Base-by-base conservation (phyloP, 1,284 basidiomycete genomes). In the Papiliotrema laurentii region DNA sequence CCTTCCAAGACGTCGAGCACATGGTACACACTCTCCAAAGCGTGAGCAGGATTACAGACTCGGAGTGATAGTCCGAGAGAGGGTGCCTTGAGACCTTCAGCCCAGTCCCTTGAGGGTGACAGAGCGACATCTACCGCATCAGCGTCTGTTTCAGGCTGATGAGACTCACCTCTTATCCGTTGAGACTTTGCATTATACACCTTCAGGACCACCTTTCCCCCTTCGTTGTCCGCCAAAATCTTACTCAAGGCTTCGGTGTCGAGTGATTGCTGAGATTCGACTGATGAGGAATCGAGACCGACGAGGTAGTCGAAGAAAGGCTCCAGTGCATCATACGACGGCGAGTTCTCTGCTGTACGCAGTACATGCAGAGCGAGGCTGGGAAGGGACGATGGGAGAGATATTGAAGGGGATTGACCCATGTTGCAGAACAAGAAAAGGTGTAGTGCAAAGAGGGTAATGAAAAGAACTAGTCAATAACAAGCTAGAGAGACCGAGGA, bases 301-400 rank as follows among this genome's bases (percentile, higher is more conserved):
- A 97, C 83, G 28, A 97, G 82, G 71, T 96, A 97, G 76, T 97
- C 94, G 67, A 98, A 98, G 76, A 92, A 96, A 0, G 93, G 89
- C 66, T 97, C 92, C 39, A 97, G 86, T 45, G 82, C 83, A 5
- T 88, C 88, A 9, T 87, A 87, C 1, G 89, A 87, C 16, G 89
- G 89, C 1, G 89, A 91, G n/a, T 80, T 79, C 2, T 89, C 86
- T 1, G 88, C 88, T 34, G 92, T 89, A 51, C 89, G 83, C 49
- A 92, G 76, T 56, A 89, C 85, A 68, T 93, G 89, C 16, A 92
- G 79, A 5, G 86, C 89, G n/a, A 64, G 53, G n/a, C 66, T 55
- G 2, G 72, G 72, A 9, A 74, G 56, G 1, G 66, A 60, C 4
- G 63, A 61, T 13, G 66, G 61, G 3, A 69, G 54, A 11, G 64